phyloP scores from a whole-genome alignment of 129 eudicot species.

The Tagetes erecta region DNA sequence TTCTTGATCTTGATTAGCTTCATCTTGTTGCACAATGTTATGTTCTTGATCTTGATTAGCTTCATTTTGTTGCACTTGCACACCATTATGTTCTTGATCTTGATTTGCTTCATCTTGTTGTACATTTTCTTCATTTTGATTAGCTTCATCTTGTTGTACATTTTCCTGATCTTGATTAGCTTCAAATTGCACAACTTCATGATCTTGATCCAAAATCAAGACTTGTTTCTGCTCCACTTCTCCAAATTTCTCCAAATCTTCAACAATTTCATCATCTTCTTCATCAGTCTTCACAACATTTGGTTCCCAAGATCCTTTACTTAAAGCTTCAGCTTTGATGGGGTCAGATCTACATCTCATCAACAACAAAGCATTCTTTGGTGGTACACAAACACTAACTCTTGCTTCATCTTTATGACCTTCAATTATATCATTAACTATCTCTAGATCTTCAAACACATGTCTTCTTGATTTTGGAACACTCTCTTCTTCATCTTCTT shows the following conservation, averaged over 20 bases:
- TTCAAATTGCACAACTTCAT: neutral
- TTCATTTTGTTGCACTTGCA: neutral
- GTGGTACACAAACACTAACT: conserved; percentile 73
- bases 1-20: conserved; percentile 15
- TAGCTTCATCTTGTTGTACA: neutral
- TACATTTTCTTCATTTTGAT: neutral
- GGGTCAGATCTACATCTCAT: conserved; percentile 99
- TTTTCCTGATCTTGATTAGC: neutral
- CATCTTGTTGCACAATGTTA: neutral
- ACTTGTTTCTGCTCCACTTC: neutral
- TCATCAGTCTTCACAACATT: neutral
- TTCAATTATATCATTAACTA: neutral
- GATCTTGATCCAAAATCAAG: neutral
- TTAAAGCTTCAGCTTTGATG: conserved; percentile 61
- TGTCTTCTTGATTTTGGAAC: neutral
- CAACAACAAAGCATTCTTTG: conserved; percentile 83
- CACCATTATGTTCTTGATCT: neutral
- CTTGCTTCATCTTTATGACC: conserved; percentile 50
- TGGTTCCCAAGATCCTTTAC: conserved; percentile 57
- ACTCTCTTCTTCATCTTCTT: neutral
- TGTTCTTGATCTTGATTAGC: neutral
- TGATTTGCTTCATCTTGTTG: neutral
- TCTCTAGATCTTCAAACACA: neutral
- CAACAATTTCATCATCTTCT: neutral
- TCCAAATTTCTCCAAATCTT: neutral